A percentile compares a stretch with the other conserved stretches of the same genome.
These are phyloP conservation scores for Pseudocercospora fijiensis DNA, from an alignment of 2,329 filamentous ascomycete species.

Conservation along the genomic window DNA sequence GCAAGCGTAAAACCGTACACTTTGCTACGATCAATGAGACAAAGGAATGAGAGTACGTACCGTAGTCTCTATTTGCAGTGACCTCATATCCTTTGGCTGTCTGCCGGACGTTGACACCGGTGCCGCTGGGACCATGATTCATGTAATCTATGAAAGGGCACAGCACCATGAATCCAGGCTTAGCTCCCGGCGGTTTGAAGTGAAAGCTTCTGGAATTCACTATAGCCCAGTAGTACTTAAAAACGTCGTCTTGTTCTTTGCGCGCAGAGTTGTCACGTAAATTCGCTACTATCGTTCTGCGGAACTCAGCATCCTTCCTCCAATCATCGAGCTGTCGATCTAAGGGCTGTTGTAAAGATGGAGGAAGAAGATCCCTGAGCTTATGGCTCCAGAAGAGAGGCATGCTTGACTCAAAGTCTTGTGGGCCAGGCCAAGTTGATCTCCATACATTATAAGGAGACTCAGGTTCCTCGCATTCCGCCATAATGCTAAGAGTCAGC, in stretches of 20 bases:
- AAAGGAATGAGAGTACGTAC: slow-evolving; percentile 27
- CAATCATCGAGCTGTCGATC: slow-evolving; percentile 36
- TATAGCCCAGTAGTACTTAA: slow-evolving; percentile 60
- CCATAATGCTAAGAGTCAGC: slow-evolving; percentile 54
- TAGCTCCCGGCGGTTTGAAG: slow-evolving; percentile 51
- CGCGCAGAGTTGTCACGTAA: background rate
- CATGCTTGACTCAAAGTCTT: slow-evolving; percentile 60
- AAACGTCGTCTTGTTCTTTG: slow-evolving; percentile 34
- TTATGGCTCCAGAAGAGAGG: slow-evolving; percentile 55
- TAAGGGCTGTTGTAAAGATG: slow-evolving; percentile 37
- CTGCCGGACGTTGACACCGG: slow-evolving; percentile 54
- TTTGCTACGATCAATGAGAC: background rate
- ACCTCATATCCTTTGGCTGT: slow-evolving; percentile 56
- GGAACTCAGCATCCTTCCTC: slow-evolving; percentile 26
- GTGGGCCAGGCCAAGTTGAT: slow-evolving; percentile 57
- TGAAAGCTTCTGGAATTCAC: slow-evolving; percentile 62
- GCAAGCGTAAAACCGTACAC: background rate
- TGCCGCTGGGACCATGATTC: slow-evolving; percentile 52
- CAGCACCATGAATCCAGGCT: slow-evolving; percentile 63
- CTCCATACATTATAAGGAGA: slow-evolving; percentile 26
- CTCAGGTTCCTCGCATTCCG: slow-evolving; percentile 14
- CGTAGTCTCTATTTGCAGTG: slow-evolving; percentile 52
- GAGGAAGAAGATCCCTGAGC: slow-evolving; percentile 44
- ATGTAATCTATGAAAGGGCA: slow-evolving; percentile 73
- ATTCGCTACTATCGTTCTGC: background rate